phyloP scores from a whole-genome alignment of 192 early-diverging fungal species.

The Coemansia sp. region DNA sequence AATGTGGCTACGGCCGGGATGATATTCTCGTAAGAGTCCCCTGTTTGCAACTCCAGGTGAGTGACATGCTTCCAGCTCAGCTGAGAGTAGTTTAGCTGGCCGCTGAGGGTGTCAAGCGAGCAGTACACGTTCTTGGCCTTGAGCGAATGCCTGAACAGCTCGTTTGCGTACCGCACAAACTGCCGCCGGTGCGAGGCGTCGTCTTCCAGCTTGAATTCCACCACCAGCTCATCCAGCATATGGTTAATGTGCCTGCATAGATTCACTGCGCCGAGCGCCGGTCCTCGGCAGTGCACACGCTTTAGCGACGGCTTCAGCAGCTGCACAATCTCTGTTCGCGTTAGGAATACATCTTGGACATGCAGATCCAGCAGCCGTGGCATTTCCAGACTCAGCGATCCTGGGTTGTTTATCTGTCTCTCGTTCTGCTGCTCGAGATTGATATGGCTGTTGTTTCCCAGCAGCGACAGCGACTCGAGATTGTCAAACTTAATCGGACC shows the following conservation, averaged over 20 bases:
- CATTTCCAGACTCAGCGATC: not conserved
- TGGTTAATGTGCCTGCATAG: not conserved
- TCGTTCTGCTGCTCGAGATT: not conserved
- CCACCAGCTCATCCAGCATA: not conserved
- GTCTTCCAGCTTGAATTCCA: not conserved
- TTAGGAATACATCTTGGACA: not conserved
- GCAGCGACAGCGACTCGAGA: not conserved
- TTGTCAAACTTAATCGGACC: not conserved
- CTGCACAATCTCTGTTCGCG: not conserved
- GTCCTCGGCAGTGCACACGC: not conserved
- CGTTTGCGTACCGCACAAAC: not conserved
- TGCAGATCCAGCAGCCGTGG: not conserved
- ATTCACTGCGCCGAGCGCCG: not conserved
- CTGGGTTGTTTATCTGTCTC: not conserved
- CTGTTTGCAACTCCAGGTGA: not conserved
- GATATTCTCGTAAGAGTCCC: not conserved
- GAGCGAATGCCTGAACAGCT: not conserved
- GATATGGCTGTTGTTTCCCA: not conserved
- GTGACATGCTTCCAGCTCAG: conserved; percentile 1
- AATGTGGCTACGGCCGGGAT: not conserved
- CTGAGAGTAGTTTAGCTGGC: not conserved
- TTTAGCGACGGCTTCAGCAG: not conserved
- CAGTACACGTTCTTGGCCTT: not conserved
- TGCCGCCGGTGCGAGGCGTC: not conserved
- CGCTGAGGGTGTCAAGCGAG: not conserved